Base-by-base conservation (phyloP, 768 basidiomycete species). In the Auricularia sp. region DNA sequence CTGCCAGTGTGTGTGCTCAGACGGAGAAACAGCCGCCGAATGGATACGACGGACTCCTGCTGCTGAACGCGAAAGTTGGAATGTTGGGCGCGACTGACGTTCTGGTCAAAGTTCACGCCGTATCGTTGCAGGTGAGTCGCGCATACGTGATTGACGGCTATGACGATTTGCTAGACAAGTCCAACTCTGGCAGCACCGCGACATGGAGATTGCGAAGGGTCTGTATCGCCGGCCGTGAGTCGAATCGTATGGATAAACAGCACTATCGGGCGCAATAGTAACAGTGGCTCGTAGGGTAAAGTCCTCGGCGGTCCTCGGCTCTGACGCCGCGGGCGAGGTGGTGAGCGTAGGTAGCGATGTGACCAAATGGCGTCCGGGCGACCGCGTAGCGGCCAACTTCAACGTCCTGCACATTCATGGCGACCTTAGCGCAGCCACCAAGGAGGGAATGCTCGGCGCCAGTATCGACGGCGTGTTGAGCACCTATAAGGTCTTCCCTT, bases 401-500 rank as follows among this genome's bases (percentile, higher is more conserved):
- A 65, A 62, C 11, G 39, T 62, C n/a, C 62, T 18, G 13, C 62
- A 65, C 13, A 35, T 62, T 21, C 33, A 56, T 13, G 67, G 64
- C 6, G 58, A 29, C 3, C 59, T 58, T 34, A 44, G 3, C 10
- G 16, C 29, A 21, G 58, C 24, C 34, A 51, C 51, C 44, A 54
- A 62, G 14, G 8, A 29, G 14, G 29, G 54, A 3, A 58, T 44
- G 21, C 64, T 68, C 37, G 69, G 69, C 13, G 67, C 45, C 1
- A 62, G 58, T 3, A 59, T 62, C 10, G 29, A 59, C 54, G 70
- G 68, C 18, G 80, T 84, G 1, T 70, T 87, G 66, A 80, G 81
- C 1, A 77, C 85, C 66, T 85, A 84, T 68, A 77, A 79, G 64
- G 74, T 77, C n/a, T 80, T 86, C 65, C 80, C 78, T 10, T 77